These are phyloP conservation scores for Colletotrichum acutatum DNA, from an alignment of 2,329 filamentous ascomycete genomes.

Conservation along the genomic window DNA sequence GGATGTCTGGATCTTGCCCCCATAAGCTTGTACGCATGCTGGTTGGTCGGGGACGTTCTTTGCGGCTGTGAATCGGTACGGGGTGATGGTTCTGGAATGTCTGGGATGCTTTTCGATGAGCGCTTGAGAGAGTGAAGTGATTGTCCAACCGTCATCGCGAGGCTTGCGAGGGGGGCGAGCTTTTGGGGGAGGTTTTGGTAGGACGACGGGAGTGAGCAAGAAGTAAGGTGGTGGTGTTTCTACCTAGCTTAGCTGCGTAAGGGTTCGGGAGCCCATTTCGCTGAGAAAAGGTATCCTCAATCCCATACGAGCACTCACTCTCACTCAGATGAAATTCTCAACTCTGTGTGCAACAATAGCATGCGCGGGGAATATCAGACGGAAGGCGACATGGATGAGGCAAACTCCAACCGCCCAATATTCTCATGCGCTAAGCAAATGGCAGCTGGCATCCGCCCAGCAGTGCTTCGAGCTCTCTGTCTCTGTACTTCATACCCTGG, in stretches of 20 bases:
- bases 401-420: conserved; percentile 9
- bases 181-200: not conserved
- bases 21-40: not conserved
- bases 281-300: not conserved
- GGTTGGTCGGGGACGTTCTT: conserved; percentile 11
- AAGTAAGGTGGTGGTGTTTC: not conserved
- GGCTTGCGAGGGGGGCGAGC: not conserved
- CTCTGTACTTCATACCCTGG: not conserved
- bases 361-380: not conserved
- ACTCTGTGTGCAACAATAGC: not conserved
- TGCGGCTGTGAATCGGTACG: not conserved
- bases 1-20: conserved; percentile 15
- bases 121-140: not conserved
- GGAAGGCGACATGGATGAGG: conserved; percentile 8
- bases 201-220: not conserved
- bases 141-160: not conserved
- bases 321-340: not conserved
- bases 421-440: not conserved
- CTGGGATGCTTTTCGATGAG: not conserved
- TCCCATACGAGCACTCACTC: not conserved
- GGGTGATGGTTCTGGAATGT: not conserved
- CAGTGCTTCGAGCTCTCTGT: not conserved
- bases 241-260: not conserved
- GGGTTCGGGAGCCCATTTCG: not conserved
- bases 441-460: not conserved